Percentiles rank a stretch among this genome's conserved stretches.
phyloP scores from a whole-genome alignment of 441 rosid species.

The Melianthus villosus region DNA sequence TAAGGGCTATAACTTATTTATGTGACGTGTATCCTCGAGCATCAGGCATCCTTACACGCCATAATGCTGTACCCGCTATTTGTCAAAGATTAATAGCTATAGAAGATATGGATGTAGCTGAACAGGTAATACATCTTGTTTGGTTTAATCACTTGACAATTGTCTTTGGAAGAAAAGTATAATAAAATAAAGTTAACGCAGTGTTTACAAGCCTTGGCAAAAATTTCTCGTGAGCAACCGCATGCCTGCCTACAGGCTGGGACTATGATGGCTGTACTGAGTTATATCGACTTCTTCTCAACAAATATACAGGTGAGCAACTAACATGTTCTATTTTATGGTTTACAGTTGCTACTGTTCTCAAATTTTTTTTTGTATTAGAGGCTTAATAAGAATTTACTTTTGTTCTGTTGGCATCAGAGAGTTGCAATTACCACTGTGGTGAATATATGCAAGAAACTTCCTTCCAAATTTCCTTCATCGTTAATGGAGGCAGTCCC shows the following conservation, averaged over 20 bases:
- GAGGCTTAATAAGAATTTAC: conserved; percentile 2
- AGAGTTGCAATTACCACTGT: conserved; percentile 89
- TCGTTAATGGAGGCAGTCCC: conserved; percentile 78
- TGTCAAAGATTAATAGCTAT: conserved; percentile 62
- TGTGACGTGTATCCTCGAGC: conserved; percentile 90
- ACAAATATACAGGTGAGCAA: conserved; percentile 68
- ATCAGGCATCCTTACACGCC: conserved; percentile 50
- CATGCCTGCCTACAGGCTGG: conserved; percentile 79
- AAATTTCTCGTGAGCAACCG: conserved; percentile 84
- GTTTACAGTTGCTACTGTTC: no score
- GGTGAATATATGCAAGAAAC: conserved; percentile 77
- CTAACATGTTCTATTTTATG: background rate
- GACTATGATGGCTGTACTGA: conserved; percentile 75
- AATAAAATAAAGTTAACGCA: conserved; percentile 9
- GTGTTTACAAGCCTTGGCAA: conserved; percentile 98
- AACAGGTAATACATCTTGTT: conserved; percentile 38
- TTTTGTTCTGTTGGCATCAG: conserved; percentile 24
- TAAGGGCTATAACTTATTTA: conserved; percentile 82
- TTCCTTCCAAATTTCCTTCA: conserved; percentile 47
- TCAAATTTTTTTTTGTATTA: background rate
- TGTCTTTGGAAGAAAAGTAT: background rate
- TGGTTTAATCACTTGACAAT: conserved; percentile 1
- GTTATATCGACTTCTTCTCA: conserved; percentile 71
- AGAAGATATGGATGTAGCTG: conserved; percentile 92
- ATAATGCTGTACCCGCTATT: conserved; percentile 69